Evolutionary conservation across 352 stramenopile genomes (phyloP).

Genomic region (Aphanomyces astaci): DNA sequence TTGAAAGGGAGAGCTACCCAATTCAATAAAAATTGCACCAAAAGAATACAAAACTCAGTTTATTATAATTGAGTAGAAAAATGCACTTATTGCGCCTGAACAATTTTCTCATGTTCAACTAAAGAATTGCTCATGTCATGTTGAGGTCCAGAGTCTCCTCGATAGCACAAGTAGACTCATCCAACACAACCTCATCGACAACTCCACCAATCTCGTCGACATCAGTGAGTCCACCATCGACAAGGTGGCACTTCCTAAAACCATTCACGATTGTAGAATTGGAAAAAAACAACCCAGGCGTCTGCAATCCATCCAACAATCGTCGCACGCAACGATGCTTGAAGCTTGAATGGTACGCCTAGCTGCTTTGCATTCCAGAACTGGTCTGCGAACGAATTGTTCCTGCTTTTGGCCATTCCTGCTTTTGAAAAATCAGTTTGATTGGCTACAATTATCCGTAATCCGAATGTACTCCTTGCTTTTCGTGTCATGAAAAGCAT

Average conservation of each 20-base stretch:
- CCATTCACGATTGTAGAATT: neutral
- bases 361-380: neutral
- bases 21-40: too few species aligned
- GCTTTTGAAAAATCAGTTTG: constrained; percentile 25
- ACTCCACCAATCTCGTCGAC: neutral
- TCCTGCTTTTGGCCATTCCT: neutral
- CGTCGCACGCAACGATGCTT: neutral
- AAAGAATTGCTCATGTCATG: too few species aligned
- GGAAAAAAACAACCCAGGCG: neutral
- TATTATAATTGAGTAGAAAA: too few species aligned
- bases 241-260: neutral
- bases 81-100: too few species aligned
- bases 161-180: neutral
- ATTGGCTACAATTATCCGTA: too few species aligned
- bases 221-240: neutral
- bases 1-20: too few species aligned
- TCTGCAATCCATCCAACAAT: neutral
- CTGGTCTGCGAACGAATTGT: neutral
- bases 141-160: neutral
- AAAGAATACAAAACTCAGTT: too few species aligned
- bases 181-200: neutral
- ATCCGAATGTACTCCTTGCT: too few species aligned
- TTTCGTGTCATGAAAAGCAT: too few species aligned
- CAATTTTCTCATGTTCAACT: too few species aligned
- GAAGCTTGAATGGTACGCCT: neutral